Percentiles rank a stretch among this genome's conserved stretches.
phyloP scores from a whole-genome alignment of 2,329 filamentous ascomycete species.

The Fusarium sublunatum region DNA sequence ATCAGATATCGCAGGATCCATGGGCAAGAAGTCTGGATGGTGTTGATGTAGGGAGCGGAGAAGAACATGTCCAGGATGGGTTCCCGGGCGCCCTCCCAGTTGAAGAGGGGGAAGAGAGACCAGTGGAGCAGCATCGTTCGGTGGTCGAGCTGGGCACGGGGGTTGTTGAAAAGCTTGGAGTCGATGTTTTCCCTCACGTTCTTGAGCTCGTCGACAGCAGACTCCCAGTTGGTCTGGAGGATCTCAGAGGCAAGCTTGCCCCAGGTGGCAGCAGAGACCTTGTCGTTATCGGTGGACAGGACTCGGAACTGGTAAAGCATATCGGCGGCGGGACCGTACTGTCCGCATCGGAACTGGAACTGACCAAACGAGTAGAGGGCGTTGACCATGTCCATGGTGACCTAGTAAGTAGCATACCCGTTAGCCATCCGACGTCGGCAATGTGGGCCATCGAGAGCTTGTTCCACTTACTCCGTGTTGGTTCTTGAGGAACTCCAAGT shows the following conservation, averaged over 20 bases:
- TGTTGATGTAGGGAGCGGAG: slow-evolving; percentile 98
- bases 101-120: slow-evolving; percentile 98
- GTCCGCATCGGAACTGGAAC: slow-evolving; percentile 97
- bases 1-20: slow-evolving; percentile 96
- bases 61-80: slow-evolving; percentile 96
- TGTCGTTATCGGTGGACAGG: slow-evolving; percentile 97
- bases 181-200: slow-evolving; percentile 95
- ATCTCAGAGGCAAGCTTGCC: slow-evolving; percentile 98
- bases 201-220: slow-evolving; percentile 87
- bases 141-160: slow-evolving; percentile 93
- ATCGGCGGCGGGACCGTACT: slow-evolving; percentile 90
- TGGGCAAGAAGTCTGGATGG: slow-evolving; percentile 96
- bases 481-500: slow-evolving; percentile 98
- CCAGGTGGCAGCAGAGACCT: slow-evolving; percentile 95
- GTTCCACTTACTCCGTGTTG: slow-evolving; percentile 79
- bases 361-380: slow-evolving; percentile 95
- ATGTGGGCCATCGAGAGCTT: slow-evolving; percentile 6
- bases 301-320: slow-evolving; percentile 98
- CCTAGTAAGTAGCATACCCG: slow-evolving; percentile 55
- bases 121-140: slow-evolving; percentile 98
- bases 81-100: slow-evolving; percentile 92
- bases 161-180: slow-evolving; percentile 94
- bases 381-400: slow-evolving; percentile 95
- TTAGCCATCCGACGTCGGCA: slow-evolving; percentile 31
- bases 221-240: slow-evolving; percentile 93